phyloP scores from a whole-genome alignment of 2,329 filamentous ascomycete genomes.

The Apiospora koreana region DNA sequence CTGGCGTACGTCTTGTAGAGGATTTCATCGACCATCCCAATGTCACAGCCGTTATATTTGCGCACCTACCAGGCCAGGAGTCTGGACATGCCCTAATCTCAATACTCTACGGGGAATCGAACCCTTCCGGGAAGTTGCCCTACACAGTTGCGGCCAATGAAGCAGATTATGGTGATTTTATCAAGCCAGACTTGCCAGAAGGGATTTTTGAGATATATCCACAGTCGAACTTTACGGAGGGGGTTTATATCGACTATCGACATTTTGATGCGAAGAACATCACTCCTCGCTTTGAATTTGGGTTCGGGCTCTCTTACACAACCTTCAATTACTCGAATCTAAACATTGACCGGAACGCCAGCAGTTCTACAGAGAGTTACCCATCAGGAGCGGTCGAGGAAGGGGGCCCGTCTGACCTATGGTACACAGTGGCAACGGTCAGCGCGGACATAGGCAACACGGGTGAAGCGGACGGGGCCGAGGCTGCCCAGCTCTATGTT shows the following conservation, averaged over 20 bases:
- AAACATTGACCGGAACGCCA: conserved; percentile 31
- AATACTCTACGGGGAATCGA: conserved; percentile 58
- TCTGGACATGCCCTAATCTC: conserved; percentile 56
- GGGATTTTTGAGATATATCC: conserved; percentile 55
- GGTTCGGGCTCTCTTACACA: conserved; percentile 58
- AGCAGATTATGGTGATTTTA: conserved; percentile 53
- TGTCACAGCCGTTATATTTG: conserved; percentile 64
- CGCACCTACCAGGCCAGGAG: conserved; percentile 70
- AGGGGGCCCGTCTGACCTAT: conserved; percentile 49
- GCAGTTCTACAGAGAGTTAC: conserved; percentile 30
- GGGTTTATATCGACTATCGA: conserved; percentile 55
- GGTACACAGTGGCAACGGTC: conserved; percentile 45
- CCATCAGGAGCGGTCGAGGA: conserved; percentile 41
- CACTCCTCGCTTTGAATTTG: conserved; percentile 55
- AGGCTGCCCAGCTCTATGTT: conserved; percentile 52
- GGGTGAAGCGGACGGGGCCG: conserved; percentile 43
- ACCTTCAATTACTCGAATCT: conserved; percentile 51
- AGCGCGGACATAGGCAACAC: conserved; percentile 43
- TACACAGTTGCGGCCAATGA: conserved; percentile 62
- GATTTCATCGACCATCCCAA: conserved; percentile 64
- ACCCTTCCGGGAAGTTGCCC: conserved; percentile 59
- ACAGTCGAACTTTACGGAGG: conserved; percentile 53
- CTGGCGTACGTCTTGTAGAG: conserved; percentile 61
- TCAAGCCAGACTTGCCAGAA: conserved; percentile 56
- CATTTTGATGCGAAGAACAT: conserved; percentile 52